Conservation (phyloP, 768 basidiomycete species). For the Naganishia onofrii region DNA sequence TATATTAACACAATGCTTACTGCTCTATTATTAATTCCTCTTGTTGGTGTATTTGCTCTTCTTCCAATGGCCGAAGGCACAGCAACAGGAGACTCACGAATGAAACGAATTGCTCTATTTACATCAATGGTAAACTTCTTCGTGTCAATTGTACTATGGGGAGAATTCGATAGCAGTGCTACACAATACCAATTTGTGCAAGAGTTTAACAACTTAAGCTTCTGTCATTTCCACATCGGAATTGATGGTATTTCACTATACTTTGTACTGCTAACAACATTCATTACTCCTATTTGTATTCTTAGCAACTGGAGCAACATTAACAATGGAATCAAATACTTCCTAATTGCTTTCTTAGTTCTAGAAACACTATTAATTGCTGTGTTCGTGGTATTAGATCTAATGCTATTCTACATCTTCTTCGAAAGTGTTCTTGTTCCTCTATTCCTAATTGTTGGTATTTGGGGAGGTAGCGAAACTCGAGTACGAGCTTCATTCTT, state of each 20-base stretch:
- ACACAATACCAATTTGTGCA: slow-evolving; percentile 27
- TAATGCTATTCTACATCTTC: slow-evolving; percentile 38
- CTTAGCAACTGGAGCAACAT: slow-evolving; percentile 40
- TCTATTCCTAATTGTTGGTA: slow-evolving; percentile 41
- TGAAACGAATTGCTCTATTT: slow-evolving; percentile 22
- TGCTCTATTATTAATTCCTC: slow-evolving; percentile 16
- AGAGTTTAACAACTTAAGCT: slow-evolving; percentile 25
- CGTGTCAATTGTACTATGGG: slow-evolving; percentile 26
- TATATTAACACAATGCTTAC: slow-evolving; percentile 12
- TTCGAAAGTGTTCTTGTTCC: slow-evolving; percentile 38
- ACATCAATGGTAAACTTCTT: slow-evolving; percentile 29
- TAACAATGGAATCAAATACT: slow-evolving; percentile 37
- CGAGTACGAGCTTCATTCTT: slow-evolving; percentile 39
- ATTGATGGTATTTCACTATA: slow-evolving; percentile 40
- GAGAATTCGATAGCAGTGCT: slow-evolving; percentile 27
- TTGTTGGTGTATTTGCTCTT: slow-evolving; percentile 11
- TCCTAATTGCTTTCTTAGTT: slow-evolving; percentile 34
- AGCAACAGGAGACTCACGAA: slow-evolving; percentile 13
- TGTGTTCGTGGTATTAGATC: slow-evolving; percentile 36
- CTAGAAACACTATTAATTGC: slow-evolving; percentile 36
- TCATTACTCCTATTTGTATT: slow-evolving; percentile 38
- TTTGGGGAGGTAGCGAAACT: slow-evolving; percentile 37
- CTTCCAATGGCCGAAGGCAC: slow-evolving; percentile 20
- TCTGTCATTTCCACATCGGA: slow-evolving; percentile 34
- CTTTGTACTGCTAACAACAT: slow-evolving; percentile 40